Base-by-base conservation (phyloP, 129 eudicot species). In the sunflower (Helianthus annuus) region DNA sequence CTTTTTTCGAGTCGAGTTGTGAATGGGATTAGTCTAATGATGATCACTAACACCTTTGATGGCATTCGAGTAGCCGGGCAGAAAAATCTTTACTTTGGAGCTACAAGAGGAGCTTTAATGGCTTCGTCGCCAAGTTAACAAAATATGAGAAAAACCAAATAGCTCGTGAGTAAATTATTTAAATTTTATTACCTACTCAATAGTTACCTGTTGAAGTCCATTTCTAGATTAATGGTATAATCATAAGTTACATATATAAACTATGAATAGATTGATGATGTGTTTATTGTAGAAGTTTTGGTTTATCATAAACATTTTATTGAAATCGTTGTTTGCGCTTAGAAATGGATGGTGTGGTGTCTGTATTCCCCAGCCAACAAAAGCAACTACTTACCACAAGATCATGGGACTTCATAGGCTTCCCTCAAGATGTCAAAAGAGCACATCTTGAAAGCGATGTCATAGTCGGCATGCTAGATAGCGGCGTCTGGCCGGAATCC, bases 331-430 rank as follows among this genome's bases (percentile, higher is more conserved):
- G 46, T 42, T 51, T 52, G 39, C 57, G 24, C 32, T 45, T 78
- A 83, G 91, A 56, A 48, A 60, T 77, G 79, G 88, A 86, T 46
- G 96, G 80, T 73, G 88, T 89, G 15, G 92, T 89, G 32, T 86
- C 89, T 4, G 88, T 89, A 66, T 89, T 89, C 49, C 86, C 75
- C 22, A 85, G 72, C 76, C 61, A 46, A 74, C 48, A n/a, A 1
- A 79, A 82, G 64, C 66, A 84, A 66, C 88, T 80, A 13, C 96
- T 84, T 46, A 89, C 96, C 2, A 89, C 90, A 71, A 76, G 90
- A 19, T 89, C 92, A 3, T 89, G 92, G 96, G 89, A 89, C 48
- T 89, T 86, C 81, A 63, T 89, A 54, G 86, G 83, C 52, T 80
- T 80, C 59, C 71, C 84, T 44, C 80, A 75, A 64, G 63, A 80